Percentiles rank a stretch among this genome's conserved stretches.
These are phyloP conservation scores for Begonia masoniana DNA, from an alignment of 306 rosid genomes.

Conservation along the genomic window DNA sequence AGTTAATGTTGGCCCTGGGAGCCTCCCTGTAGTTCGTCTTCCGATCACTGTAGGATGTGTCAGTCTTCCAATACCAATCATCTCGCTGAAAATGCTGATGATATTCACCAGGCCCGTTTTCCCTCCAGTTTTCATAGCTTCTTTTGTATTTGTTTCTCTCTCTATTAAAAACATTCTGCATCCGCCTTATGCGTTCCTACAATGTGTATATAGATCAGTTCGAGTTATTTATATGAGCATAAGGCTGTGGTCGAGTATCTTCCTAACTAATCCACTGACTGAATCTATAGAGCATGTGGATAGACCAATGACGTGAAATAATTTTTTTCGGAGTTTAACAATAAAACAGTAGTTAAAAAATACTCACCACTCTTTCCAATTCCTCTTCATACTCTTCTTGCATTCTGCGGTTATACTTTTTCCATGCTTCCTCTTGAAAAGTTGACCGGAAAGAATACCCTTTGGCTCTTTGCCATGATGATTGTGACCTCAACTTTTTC, in stretches of 20 bases:
- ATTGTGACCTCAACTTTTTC: constrained; percentile 52
- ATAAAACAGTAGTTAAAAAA: neutral
- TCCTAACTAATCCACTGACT: no score
- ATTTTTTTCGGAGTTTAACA: no score
- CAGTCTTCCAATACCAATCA: constrained; percentile 98
- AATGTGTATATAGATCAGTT: constrained; percentile 1
- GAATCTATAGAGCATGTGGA: no score
- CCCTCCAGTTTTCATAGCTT: constrained; percentile 82
- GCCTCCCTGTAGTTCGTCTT: constrained; percentile 46
- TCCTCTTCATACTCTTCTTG: constrained; percentile 98
- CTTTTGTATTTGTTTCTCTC: constrained; percentile 78
- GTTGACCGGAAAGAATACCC: constrained; percentile 48
- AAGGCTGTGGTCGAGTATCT: no score
- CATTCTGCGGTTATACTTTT: constrained; percentile 61
- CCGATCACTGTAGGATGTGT: constrained; percentile 46
- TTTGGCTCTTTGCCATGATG: constrained; percentile 39
- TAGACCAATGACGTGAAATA: no score
- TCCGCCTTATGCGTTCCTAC: constrained; percentile 94
- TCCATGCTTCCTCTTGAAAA: constrained; percentile 92
- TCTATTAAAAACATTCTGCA: constrained; percentile 95
- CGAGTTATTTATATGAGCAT: no score
- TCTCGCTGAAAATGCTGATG: constrained; percentile 83
- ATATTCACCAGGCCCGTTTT: constrained; percentile 34
- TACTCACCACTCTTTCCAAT: constrained; percentile 88
- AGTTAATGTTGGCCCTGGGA: constrained; percentile 49